Conservation (phyloP, 2,329 filamentous ascomycete genomes). For the Ascochyta koolunga region DNA sequence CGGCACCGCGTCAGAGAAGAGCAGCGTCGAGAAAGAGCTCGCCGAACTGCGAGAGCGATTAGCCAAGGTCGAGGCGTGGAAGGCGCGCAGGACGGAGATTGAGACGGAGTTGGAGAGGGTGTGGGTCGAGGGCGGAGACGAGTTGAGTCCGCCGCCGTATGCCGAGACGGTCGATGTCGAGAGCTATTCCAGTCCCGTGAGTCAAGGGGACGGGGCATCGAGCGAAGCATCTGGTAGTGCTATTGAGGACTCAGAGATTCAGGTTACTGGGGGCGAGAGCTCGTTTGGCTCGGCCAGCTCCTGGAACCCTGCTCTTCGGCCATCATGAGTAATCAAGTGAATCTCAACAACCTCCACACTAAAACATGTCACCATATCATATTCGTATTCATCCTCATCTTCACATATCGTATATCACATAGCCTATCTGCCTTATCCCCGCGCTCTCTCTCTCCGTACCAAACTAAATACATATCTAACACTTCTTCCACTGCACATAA, state of each 20-base stretch:
- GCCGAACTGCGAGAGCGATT: constrained; percentile 81
- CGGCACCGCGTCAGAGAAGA: constrained; percentile 90
- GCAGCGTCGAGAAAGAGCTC: constrained; percentile 89
- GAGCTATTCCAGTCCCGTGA: background rate
- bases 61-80: constrained; percentile 83
- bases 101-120: constrained; percentile 76
- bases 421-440: too few species aligned
- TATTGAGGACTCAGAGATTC: background rate
- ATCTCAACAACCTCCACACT: background rate
- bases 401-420: too few species aligned
- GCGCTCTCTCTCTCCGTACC: too few species aligned
- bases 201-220: background rate
- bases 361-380: too few species aligned
- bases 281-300: background rate
- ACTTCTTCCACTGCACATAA: constrained; percentile 44
- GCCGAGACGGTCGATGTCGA: constrained; percentile 23
- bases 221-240: background rate
- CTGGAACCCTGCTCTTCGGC: background rate
- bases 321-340: background rate
- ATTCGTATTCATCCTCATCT: too few species aligned
- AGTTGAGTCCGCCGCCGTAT: constrained; percentile 48
- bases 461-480: constrained; percentile 19
- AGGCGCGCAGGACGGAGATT: constrained; percentile 77
- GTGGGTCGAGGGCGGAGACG: constrained; percentile 57
- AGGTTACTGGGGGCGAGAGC: background rate